Evolutionary conservation across 352 stramenopile species (phyloP), one percentile per base, ranked within the genome.

Genomic region (Pythium apleroticum): DNA sequence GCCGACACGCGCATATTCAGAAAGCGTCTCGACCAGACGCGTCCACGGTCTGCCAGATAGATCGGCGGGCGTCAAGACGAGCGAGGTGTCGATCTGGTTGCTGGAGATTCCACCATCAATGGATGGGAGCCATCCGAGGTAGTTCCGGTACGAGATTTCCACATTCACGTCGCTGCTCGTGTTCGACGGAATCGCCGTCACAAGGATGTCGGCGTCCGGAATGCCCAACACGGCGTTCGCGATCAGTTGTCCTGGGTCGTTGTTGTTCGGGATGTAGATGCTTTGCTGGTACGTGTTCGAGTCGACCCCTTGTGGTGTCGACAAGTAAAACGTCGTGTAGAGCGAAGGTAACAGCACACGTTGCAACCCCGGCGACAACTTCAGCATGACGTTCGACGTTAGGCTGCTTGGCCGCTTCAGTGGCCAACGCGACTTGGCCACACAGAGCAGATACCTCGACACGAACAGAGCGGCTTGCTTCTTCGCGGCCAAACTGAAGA

Each of bases 381-480:
- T 7, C 6, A 46, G 14, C 37, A 7, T 22, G 15, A 12, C 12
- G 1, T n/a, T 46, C 3, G 17, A 1, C 17, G 17, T 8, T 9
- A 17, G 37, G 19, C 37, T 46, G 37, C 15, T 46, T 46, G 37
- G 15, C 5, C 15, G 37, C 3, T 22, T 46, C 14, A 56, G 49
- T 9, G 27, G 27, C 27, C 27, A 41, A 15, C 27, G 9, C 4
- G 49, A 56, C 27, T 56, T n/a, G 49, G 49, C 49, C 7, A 56
- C 12, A 56, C 49, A 56, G 12, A 56, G 49, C 0, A 56, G 49
- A 56, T 56, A 56, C 27, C 49, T 24, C 7, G 33, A 9, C 6
- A 56, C 4, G 33, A 25, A 41, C 15, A 56, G 33, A 12, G 27
- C 49, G 2, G 20, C 49, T 3, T 39, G 20, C 19, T n/a, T 20